phyloP scores from a whole-genome alignment of 495 filamentous ascomycete species.

The Cercophora newfieldiana region DNA sequence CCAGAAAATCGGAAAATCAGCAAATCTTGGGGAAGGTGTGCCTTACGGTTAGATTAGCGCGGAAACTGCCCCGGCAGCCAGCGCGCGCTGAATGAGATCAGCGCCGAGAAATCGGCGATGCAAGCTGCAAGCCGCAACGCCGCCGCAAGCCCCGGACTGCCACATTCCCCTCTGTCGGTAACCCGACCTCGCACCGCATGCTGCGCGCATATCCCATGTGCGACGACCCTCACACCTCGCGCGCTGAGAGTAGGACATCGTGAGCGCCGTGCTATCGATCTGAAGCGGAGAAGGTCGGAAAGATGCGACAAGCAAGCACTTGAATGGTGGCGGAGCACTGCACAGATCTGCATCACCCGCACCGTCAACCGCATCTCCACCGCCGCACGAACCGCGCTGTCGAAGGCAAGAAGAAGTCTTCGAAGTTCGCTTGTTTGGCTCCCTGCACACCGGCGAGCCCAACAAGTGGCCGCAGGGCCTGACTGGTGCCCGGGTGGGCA shows the following conservation, averaged over 20 bases:
- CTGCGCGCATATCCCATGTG: background rate
- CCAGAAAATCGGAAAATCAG: background rate
- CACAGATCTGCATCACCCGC: slow-evolving; percentile 16
- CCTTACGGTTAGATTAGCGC: background rate
- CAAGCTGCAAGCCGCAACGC: background rate
- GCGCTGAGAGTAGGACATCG: background rate
- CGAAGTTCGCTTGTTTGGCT: slow-evolving; percentile 7
- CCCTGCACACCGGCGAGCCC: slow-evolving; percentile 5
- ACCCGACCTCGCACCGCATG: background rate
- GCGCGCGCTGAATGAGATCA: no score
- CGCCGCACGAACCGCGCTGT: background rate
- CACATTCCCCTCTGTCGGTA: slow-evolving; percentile 4
- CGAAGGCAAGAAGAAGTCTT: slow-evolving; percentile 6
- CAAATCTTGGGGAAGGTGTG: no score
- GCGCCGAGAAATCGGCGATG: slow-evolving; percentile 4
- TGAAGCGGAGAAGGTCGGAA: slow-evolving; percentile 16
- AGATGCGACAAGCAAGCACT: slow-evolving; percentile 17
- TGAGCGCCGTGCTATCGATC: slow-evolving; percentile 5
- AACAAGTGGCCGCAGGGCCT: background rate
- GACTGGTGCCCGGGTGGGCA: background rate
- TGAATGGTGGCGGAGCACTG: slow-evolving; percentile 13
- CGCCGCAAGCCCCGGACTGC: slow-evolving; percentile 7
- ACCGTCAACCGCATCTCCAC: background rate
- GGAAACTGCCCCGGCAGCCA: background rate
- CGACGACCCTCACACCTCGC: background rate